These are phyloP conservation scores for Dryas integrifolia DNA, from an alignment of 331 rosid species.

Conservation along the genomic window DNA sequence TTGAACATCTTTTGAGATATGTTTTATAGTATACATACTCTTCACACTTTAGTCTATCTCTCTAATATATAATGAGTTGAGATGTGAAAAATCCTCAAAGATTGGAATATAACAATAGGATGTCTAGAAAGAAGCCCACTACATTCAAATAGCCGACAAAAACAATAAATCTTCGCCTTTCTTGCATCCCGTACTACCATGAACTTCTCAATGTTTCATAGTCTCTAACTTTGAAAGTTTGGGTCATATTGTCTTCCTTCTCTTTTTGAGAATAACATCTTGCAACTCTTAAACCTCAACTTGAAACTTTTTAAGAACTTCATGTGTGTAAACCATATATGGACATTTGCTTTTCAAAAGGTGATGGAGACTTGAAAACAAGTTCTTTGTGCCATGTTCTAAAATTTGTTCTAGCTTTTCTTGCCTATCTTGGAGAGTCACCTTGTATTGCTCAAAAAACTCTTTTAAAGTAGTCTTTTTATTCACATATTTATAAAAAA, in stretches of 20 bases:
- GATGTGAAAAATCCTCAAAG: neutral
- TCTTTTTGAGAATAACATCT: neutral
- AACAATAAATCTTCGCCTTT: neutral
- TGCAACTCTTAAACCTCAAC: neutral
- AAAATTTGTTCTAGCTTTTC: neutral
- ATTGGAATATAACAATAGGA: neutral
- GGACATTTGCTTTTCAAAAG: conserved; percentile 1
- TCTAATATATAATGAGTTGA: neutral
- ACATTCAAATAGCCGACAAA: neutral
- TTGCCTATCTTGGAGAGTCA: neutral
- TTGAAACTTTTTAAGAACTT: neutral
- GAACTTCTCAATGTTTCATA: neutral
- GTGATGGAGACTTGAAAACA: neutral
- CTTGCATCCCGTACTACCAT: neutral
- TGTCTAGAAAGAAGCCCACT: neutral
- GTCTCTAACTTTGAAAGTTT: neutral
- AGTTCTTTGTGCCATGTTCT: neutral
- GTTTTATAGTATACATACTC: neutral
- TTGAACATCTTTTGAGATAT: neutral
- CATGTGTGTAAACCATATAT: neutral
- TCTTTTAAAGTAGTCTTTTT: conserved; percentile 13
- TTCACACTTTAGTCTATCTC: neutral
- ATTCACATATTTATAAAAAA: conserved; percentile 10
- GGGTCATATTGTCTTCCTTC: neutral
- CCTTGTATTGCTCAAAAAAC: conserved; percentile 7